Conservation (phyloP, 768 basidiomycete genomes). For the Suillus spraguei region DNA sequence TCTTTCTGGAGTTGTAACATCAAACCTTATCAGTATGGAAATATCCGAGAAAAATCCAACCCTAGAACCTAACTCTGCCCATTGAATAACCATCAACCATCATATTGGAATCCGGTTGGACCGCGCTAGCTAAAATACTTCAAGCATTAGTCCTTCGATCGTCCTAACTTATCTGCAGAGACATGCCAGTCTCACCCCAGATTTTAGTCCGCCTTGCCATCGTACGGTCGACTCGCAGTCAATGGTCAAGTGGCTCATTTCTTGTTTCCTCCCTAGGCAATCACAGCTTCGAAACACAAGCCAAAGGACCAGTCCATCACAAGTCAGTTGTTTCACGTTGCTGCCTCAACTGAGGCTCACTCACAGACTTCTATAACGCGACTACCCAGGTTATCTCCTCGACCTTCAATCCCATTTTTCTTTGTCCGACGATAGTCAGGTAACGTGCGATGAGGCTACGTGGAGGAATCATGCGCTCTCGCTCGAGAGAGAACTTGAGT, state of each 20-base stretch:
- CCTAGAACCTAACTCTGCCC: too few species aligned
- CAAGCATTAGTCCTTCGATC: too few species aligned
- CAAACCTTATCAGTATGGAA: too few species aligned
- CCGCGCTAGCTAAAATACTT: too few species aligned
- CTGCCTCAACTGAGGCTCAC: not conserved
- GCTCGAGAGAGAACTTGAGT: conserved; percentile 28
- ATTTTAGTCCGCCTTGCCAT: conserved; percentile 1
- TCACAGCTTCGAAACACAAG: conserved; percentile 28
- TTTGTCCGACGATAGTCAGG: not conserved
- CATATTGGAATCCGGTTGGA: too few species aligned
- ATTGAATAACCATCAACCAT: too few species aligned
- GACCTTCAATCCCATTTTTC: conserved; percentile 31
- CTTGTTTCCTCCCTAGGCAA: conserved; percentile 16
- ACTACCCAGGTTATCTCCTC: conserved; percentile 26
- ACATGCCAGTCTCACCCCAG: not conserved
- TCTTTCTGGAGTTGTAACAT: too few species aligned
- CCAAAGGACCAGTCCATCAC: conserved; percentile 26
- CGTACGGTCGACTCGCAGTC: not conserved
- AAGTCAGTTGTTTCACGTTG: conserved; percentile 18
- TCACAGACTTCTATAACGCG: not conserved
- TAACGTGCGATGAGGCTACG: not conserved
- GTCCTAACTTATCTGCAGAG: not conserved
- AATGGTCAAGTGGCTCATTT: not conserved
- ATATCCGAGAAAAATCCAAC: too few species aligned
- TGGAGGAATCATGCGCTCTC: conserved; percentile 33